Percentiles rank a stretch among this genome's conserved stretches.
Conservation (phyloP, 345 rosid species). For the Linum lewisii region DNA sequence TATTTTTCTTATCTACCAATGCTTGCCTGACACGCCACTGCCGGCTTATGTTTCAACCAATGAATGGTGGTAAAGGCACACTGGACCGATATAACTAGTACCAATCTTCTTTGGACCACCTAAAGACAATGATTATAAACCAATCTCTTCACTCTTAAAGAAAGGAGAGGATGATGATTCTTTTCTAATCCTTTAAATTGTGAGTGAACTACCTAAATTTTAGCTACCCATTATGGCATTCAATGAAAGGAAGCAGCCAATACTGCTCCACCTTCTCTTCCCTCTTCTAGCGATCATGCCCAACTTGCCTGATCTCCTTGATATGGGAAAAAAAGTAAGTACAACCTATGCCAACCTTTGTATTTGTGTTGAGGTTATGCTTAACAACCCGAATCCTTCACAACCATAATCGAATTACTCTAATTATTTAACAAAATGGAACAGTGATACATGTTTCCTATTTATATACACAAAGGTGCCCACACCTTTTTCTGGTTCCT, state of each 20-base stretch:
- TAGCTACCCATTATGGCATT: conserved; percentile 6
- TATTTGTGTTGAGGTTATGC: neutral
- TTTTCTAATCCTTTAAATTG: neutral
- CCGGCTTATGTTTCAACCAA: conserved; percentile 22
- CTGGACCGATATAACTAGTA: conserved; percentile 16
- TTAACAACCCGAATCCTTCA: neutral
- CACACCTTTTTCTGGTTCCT: neutral
- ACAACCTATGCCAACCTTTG: neutral
- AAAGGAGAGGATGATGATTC: neutral
- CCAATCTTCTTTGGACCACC: conserved; percentile 18
- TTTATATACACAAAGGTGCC: neutral
- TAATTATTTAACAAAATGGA: neutral
- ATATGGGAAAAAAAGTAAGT: neutral
- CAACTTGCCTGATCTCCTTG: neutral
- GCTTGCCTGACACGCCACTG: conserved; percentile 18
- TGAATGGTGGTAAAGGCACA: conserved; percentile 14
- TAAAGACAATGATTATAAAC: neutral
- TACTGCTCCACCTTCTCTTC: neutral
- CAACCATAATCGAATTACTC: neutral
- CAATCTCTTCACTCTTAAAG: neutral
- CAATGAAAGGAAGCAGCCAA: neutral
- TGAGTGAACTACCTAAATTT: conserved; percentile 11
- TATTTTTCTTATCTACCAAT: neutral
- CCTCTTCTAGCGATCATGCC: neutral
- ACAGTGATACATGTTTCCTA: neutral